Evolutionary conservation across 1,284 basidiomycete species (phyloP).

Genomic region (Rhodotorula sp.): DNA sequence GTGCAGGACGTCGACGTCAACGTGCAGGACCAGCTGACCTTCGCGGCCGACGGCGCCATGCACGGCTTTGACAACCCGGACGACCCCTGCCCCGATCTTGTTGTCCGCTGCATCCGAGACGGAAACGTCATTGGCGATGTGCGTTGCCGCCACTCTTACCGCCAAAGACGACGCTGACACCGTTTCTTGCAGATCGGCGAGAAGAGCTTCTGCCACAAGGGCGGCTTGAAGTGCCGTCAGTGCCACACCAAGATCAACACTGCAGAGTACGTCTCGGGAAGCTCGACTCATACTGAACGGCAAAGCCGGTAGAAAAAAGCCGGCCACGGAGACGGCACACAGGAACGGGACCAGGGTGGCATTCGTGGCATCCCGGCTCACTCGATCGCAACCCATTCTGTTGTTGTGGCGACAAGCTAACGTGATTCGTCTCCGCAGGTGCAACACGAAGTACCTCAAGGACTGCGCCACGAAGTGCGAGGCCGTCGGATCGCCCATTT

Average conservation of each 20-base stretch:
- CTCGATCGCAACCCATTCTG: too few species aligned
- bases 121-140: constrained; percentile 35
- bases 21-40: constrained; percentile 9
- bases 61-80: constrained; percentile 4
- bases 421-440: constrained; percentile 6
- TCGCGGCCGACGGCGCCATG: not conserved
- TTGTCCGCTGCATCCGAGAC: constrained; percentile 33
- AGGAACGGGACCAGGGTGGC: too few species aligned
- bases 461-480: constrained; percentile 34
- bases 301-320: too few species aligned
- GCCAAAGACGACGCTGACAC: too few species aligned
- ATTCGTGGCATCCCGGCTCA: too few species aligned
- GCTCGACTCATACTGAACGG: not conserved
- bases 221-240: constrained; percentile 28
- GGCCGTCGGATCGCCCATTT: constrained; percentile 31
- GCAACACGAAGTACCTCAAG: constrained; percentile 36
- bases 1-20: not conserved
- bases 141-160: not conserved
- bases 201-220: constrained; percentile 25
- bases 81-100: constrained; percentile 30
- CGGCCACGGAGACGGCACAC: too few species aligned
- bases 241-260: constrained; percentile 24
- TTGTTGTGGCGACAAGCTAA: too few species aligned
- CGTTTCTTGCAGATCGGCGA: constrained; percentile 29
- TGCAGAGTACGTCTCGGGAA: constrained; percentile 9